Base-by-base conservation (phyloP, 1,139 yeast species). In the Hansenula anomala region DNA sequence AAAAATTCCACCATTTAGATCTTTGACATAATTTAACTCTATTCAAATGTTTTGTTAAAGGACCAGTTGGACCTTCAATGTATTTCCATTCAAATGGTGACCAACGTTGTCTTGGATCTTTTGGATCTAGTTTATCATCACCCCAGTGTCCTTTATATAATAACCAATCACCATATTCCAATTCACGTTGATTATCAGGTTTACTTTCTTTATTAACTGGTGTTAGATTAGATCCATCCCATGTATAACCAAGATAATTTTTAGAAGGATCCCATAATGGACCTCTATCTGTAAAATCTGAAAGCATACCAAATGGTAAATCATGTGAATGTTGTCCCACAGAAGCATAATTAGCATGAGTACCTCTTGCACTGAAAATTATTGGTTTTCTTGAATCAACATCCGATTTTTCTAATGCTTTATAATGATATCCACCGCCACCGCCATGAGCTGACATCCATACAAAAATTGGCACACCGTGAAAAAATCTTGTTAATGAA, bases 371-470 rank as follows among this genome's bases (percentile, higher is more conserved):
- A 29, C 95, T 78, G 59, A 85, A 92, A 2, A 92, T 74, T 14
- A 89, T 73, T 0, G 97, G 97, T 38, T 83, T 66, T 29, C 57
- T 56, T 2, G 56, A 50, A 41, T 67, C 61, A 16, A 52, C 38
- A 38, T 75, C 78, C 41, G 74, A 73, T 55, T 83, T 85, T 55
- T 89, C 96, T 45, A 89, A 64, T 23, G 88, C 84, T 20, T 75
- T 69, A 57, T 80, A 90, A 48, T 73, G 72, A 59, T 83, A 92
- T 0, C 96, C 97, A 18, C 90, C 84, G 4, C 98, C 98, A 11
- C 97, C 97, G 1, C 97, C 96, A 61, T 92, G 98, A 1, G 97
- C 97, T 24, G 95, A 84, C 95, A 92, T 86, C 97, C 97, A 92
- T n/a, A 90, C 79, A 42, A 84, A 75, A n/a, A 80, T 71, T 0